These are phyloP conservation scores for Bolboschoenoplectus hybrid DNA, from an alignment of 202 grass and related monocot species.

Conservation along the genomic window DNA sequence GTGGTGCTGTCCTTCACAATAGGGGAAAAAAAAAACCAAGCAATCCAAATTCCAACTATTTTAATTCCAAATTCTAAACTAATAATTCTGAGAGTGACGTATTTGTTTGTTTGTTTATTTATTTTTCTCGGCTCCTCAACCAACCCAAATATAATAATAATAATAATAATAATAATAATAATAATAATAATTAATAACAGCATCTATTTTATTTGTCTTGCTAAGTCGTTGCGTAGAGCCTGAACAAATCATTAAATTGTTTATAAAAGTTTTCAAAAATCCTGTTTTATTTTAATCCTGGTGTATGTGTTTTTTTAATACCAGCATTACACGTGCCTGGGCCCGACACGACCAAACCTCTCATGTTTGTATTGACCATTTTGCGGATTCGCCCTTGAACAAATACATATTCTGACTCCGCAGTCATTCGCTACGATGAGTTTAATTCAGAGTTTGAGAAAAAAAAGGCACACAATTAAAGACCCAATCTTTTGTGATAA, in stretches of 20 bases:
- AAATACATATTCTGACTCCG: neutral
- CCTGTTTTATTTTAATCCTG: neutral
- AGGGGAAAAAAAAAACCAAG: neutral
- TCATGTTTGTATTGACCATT: neutral
- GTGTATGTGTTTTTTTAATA: conserved; percentile 26
- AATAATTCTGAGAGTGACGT: neutral
- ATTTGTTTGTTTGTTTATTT: neutral
- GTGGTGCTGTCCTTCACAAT: neutral
- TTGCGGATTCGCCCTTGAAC: conserved; percentile 3
- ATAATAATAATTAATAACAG: neutral
- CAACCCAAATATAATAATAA: neutral
- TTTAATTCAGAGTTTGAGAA: too few species aligned
- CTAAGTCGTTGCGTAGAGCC: neutral
- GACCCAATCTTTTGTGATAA: neutral
- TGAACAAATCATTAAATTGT: conserved; percentile 1
- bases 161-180: too few species aligned
- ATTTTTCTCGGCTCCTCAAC: conserved; percentile 5
- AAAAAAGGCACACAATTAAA: neutral
- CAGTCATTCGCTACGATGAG: neutral
- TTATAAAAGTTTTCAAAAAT: neutral
- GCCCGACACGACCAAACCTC: conserved; percentile 17
- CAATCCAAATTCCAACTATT: neutral
- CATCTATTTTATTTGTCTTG: conserved; percentile 22
- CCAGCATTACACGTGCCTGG: conserved; percentile 33
- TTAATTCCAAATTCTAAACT: neutral